These are phyloP conservation scores for Zoysia japonica DNA, from an alignment of 176 grass and related monocot species.

Conservation along the genomic window DNA sequence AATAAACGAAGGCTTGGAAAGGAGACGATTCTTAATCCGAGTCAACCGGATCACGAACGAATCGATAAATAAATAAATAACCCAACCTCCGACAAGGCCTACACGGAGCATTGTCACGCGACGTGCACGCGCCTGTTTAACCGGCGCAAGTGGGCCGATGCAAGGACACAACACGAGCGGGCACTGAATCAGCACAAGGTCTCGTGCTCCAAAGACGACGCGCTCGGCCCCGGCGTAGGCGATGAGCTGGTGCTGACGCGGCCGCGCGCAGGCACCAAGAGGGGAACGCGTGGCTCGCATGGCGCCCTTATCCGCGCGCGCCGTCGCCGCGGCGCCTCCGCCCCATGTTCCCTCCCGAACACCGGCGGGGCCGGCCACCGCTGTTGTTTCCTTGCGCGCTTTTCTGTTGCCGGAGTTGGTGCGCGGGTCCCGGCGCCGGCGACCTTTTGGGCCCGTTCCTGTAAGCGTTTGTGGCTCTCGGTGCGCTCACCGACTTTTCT, in stretches of 20 bases:
- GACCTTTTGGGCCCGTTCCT: neutral
- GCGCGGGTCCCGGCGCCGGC: neutral
- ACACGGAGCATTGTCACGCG: slow-evolving; percentile 13
- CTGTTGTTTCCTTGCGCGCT: neutral
- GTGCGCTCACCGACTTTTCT: neutral
- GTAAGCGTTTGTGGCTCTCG: neutral
- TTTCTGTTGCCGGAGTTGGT: slow-evolving; percentile 5
- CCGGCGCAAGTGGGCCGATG: neutral
- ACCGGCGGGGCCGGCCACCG: neutral
- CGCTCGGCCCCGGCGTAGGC: neutral
- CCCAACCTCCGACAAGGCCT: slow-evolving; percentile 11
- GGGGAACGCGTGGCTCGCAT: slow-evolving; percentile 43
- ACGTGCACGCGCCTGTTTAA: neutral
- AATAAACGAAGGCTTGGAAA: neutral
- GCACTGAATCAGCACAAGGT: neutral
- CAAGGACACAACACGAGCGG: neutral
- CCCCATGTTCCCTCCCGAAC: neutral
- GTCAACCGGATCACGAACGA: neutral
- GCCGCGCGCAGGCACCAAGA: slow-evolving; percentile 39
- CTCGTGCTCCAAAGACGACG: neutral
- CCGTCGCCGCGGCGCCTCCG: neutral
- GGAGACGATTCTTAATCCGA: neutral
- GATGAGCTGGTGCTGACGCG: slow-evolving; percentile 49
- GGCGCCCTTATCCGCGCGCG: slow-evolving; percentile 41
- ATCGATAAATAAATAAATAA: neutral